phyloP scores from a whole-genome alignment of 257 asterid species.

The Nicotiana sylvestris region DNA sequence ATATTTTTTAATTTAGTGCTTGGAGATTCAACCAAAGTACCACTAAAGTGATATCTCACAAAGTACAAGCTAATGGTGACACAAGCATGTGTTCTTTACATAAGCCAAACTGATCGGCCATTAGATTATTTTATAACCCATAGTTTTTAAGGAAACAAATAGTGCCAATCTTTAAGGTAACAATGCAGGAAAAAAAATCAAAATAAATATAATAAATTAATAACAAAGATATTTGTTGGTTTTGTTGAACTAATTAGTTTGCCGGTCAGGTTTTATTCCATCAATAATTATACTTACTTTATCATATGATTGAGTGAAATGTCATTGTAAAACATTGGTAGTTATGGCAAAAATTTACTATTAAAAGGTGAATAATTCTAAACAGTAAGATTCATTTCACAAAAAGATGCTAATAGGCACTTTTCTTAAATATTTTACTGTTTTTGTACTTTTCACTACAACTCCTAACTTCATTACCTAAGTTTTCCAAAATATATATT shows the following conservation, averaged over 20 bases:
- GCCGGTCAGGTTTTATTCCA: not conserved
- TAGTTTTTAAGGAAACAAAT: not conserved
- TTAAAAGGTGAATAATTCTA: too few relatives aligned
- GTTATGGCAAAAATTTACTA: not conserved
- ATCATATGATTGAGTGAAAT: not conserved
- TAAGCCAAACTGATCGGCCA: not conserved
- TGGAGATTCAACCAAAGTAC: not conserved
- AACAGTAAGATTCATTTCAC: too few relatives aligned
- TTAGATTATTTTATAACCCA: not conserved
- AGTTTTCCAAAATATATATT: too few relatives aligned
- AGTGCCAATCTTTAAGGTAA: not conserved
- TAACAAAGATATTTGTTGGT: not conserved
- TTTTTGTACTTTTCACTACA: too few relatives aligned
- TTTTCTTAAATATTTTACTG: too few relatives aligned
- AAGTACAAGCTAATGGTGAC: not conserved
- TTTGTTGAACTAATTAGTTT: not conserved
- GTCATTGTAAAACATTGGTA: not conserved
- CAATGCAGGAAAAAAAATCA: not conserved
- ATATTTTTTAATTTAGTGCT: too few relatives aligned
- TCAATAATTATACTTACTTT: too few relatives aligned
- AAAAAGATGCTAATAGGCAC: too few relatives aligned
- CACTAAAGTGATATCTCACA: not conserved
- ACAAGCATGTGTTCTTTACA: not conserved
- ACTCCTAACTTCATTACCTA: too few relatives aligned
- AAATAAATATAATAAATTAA: too few relatives aligned